A percentile compares a stretch with the other conserved stretches of the same genome.
These are phyloP conservation scores for Knoxia roxburghii DNA, from an alignment of 257 asterid species.

Conservation along the genomic window DNA sequence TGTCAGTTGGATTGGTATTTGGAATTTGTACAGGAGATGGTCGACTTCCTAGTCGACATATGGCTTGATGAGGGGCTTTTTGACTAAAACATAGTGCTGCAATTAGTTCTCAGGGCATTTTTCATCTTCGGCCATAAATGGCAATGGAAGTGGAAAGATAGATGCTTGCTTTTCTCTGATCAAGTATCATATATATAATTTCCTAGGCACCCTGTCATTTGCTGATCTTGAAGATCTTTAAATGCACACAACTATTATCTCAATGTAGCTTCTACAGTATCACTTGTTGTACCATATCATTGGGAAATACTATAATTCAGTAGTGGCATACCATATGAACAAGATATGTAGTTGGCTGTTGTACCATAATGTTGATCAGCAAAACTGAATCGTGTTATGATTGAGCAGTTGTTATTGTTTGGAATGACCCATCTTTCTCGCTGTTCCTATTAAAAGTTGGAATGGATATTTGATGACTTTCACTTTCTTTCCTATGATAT, in stretches of 20 bases:
- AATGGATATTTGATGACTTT: too few species aligned
- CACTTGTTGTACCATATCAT: slow-evolving; percentile 7
- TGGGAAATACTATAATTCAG: neutral
- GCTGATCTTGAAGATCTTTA: neutral
- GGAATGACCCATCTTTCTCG: too few species aligned
- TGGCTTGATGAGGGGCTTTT: slow-evolving; percentile 92
- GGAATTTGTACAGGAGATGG: slow-evolving; percentile 70
- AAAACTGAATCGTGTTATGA: neutral
- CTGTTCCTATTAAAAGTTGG: too few species aligned
- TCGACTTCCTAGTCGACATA: slow-evolving; percentile 81
- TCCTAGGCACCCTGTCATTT: neutral
- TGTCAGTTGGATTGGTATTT: slow-evolving; percentile 8
- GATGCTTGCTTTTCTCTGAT: neutral
- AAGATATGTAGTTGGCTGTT: slow-evolving; percentile 1
- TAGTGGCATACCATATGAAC: neutral
- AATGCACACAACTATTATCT: neutral
- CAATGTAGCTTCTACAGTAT: neutral
- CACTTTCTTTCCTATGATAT: too few species aligned
- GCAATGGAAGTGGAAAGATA: neutral
- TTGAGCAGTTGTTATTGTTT: neutral
- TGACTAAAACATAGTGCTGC: slow-evolving; percentile 31
- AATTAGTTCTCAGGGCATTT: slow-evolving; percentile 8
- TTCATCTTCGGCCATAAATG: slow-evolving; percentile 13
- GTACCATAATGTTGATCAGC: slow-evolving; percentile 2
- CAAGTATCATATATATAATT: neutral